Evolutionary conservation across 2,329 filamentous ascomycete genomes (phyloP), one percentile per base, ranked within the genome.

Genomic region (Cladophialophora carrionii): DNA sequence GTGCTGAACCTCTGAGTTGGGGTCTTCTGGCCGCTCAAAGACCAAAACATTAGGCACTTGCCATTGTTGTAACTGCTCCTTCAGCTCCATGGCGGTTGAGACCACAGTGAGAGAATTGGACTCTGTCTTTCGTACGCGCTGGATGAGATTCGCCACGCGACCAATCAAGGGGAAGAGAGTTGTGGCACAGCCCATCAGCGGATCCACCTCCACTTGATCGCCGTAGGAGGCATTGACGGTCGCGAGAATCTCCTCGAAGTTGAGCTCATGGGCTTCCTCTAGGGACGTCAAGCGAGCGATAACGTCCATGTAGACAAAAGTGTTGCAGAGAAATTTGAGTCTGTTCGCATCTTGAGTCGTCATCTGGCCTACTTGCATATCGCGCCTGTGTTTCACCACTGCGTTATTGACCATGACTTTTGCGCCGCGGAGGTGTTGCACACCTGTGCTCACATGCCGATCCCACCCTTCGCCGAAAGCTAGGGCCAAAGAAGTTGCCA

Each of bases 381-480:
- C 64, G 34, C 74, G 74, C 68, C 77, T 75, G 72, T 84, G 80
- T 70, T 81, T 76, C 62, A 78, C 75, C 26, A 90, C 75, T 4
- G 86, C 85, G 71, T 85, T 83, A 58, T 85, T 83, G 61, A 90
- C 84, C 59, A 90, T 75, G 17, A 85, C 81, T 71, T 85, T 87
- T 8, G 88, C 88, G 32, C 88, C 88, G 67, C 86, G 85, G 68
- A 90, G 83, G 76, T 90, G 88, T 65, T 88, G 83, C 61, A 89
- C 88, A 4, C 88, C 88, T 9, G 87, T 90, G 32, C 84, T 85
- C 57, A 87, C 88, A 68, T 89, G 86, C 65, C 85, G 83, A 71
- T 90, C 88, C 87, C 88, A 91, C 0, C 87, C 87, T 71, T 90
- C 88, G 0, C 87, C 85, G 72, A 90, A 90, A 4, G 87, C 87